phyloP scores from a whole-genome alignment of 108 stramenopile species.

The Craspedostauros australis region DNA sequence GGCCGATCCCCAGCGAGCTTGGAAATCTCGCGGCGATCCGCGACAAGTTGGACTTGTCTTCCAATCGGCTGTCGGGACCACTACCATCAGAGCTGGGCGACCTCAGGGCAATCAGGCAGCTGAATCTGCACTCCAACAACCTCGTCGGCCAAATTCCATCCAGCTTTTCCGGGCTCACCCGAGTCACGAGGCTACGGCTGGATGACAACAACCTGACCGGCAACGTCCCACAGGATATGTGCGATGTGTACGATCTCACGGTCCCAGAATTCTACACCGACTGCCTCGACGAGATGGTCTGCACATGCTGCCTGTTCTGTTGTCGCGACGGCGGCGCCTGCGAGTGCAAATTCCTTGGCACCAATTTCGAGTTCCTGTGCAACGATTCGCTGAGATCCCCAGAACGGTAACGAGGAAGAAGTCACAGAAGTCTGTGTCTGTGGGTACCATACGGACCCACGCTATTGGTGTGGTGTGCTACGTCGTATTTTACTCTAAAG shows the following conservation, averaged over 20 bases:
- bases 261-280: slow-evolving; percentile 17
- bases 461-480: too few relatives aligned
- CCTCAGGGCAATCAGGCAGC: slow-evolving; percentile 12
- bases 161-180: slow-evolving; percentile 4
- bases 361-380: slow-evolving; percentile 16
- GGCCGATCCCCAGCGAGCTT: slow-evolving; percentile 20
- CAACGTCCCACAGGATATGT: slow-evolving; percentile 15
- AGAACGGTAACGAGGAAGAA: too few relatives aligned
- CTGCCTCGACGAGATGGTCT: slow-evolving; percentile 14
- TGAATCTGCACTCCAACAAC: slow-evolving; percentile 21
- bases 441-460: too few relatives aligned
- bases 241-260: slow-evolving; percentile 4
- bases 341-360: slow-evolving; percentile 15
- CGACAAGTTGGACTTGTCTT: slow-evolving; percentile 15
- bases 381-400: too few relatives aligned
- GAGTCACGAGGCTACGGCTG: slow-evolving; percentile 11
- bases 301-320: slow-evolving; percentile 27
- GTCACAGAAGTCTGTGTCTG: too few relatives aligned
- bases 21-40: slow-evolving; percentile 17
- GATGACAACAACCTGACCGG: slow-evolving; percentile 30
- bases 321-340: slow-evolving; percentile 20
- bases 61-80: slow-evolving; percentile 16
- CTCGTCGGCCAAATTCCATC: slow-evolving; percentile 26
- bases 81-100: slow-evolving; percentile 16
- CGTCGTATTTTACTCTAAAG: too few relatives aligned